Base-by-base conservation (phyloP, 2,329 filamentous ascomycete genomes). In the Cladophialophora chaetospira region DNA sequence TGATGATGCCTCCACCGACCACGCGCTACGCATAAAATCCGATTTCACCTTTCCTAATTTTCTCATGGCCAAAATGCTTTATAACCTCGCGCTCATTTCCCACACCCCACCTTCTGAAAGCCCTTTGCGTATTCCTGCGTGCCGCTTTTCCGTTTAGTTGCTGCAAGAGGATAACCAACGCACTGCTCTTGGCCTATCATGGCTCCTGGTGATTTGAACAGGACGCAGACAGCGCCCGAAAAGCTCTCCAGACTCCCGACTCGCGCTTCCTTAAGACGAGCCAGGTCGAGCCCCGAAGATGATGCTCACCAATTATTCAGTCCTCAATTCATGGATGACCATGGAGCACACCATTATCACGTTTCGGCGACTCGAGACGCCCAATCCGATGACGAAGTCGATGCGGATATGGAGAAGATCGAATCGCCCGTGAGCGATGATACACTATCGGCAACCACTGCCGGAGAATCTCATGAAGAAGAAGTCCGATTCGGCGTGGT, bases 301-400 rank as follows among this genome's bases (percentile, higher is more conserved):
- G 57, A 51, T 8, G 11, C 38, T 48, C 59, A 60, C 55, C 58
- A 65, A 33, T 29, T 63, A 13, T 46, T 58, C 42, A 43, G 58
- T 13, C 53, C 58, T 38, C 61, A 63, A 26, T 63, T 63, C 52
- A 58, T 63, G 48, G 61, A 63, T 33, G 61, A 63, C 55, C 48
- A 61, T 47, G 61, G 55, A 6, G 47, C 55, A 31, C 60, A 63
- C 36, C 60, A 57, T 35, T 63, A 63, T 35, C 53, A 59, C 31
- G 43, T 49, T 35, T 15, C 46, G 23, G 42, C 50, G 10, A 26
- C 50, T 48, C 44, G 29, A 38, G 25, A 66, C 60, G 60, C 29
- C n/a, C n/a, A 54, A 50, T 13, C 45, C 36, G 19, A 59, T 55
- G 52, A 59, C 38, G 13, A 44, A 13, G 9, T 5, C 19, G 10